These are phyloP conservation scores for Penicillium pancosmium DNA, from an alignment of 495 filamentous ascomycete genomes.

Conservation along the genomic window DNA sequence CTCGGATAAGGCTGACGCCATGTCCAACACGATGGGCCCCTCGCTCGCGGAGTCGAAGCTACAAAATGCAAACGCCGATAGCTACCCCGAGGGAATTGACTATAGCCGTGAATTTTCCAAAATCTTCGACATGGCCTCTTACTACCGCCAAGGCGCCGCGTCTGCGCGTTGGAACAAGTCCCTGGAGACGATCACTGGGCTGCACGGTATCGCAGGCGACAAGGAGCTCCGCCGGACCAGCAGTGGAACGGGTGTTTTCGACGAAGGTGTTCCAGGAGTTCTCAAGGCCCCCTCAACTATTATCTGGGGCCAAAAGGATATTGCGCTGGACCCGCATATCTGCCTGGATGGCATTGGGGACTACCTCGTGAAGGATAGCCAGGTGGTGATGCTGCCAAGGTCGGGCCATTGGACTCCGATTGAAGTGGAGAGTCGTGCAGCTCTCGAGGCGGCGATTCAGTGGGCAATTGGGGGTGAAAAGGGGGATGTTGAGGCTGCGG, in stretches of 20 bases:
- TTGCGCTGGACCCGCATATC: constrained; percentile 39
- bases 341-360: constrained; percentile 48
- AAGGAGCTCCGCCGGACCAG: constrained; percentile 28
- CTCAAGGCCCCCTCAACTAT: constrained; percentile 53
- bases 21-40: constrained; percentile 48
- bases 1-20: constrained; percentile 40
- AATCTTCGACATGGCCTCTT: constrained; percentile 46
- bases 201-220: constrained; percentile 42
- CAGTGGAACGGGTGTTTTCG: constrained; percentile 48
- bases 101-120: constrained; percentile 33
- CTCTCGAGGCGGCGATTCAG: constrained; percentile 35
- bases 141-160: constrained; percentile 51
- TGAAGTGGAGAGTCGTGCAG: constrained; percentile 41
- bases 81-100: constrained; percentile 34
- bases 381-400: constrained; percentile 42
- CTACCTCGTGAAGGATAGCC: constrained; percentile 41
- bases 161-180: constrained; percentile 49
- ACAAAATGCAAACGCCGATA: constrained; percentile 33
- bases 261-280: constrained; percentile 45
- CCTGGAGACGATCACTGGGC: constrained; percentile 45
- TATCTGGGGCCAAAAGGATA: constrained; percentile 55
- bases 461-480: constrained; percentile 44
- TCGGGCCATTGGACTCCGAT: constrained; percentile 49
- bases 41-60: constrained; percentile 37
- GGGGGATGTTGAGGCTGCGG: constrained; percentile 34